Percentiles rank a stretch among this genome's conserved stretches.
These are phyloP conservation scores for Umbelopsis sp. DNA, from an alignment of 192 early-diverging fungal species.

Conservation along the genomic window DNA sequence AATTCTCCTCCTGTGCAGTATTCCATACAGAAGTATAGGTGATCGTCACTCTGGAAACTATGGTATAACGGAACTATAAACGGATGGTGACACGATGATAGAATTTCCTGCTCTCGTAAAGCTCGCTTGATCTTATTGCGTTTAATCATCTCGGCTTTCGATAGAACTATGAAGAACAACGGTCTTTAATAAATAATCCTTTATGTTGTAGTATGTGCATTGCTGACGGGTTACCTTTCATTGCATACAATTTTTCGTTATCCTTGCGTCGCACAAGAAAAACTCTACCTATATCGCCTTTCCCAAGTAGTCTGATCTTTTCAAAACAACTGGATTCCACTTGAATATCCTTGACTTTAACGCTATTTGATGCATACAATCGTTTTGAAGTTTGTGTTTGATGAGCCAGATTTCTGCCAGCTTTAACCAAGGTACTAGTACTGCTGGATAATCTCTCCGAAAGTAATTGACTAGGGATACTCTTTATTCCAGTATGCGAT, in stretches of 20 bases:
- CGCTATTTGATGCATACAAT: constrained; percentile 80
- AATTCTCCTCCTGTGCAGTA: constrained; percentile 91
- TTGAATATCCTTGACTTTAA: constrained; percentile 77
- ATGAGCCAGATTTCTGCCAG: neutral
- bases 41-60: constrained; percentile 83
- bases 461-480: neutral
- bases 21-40: constrained; percentile 90
- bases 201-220: neutral
- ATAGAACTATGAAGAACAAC: constrained; percentile 55
- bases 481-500: constrained; percentile 2
- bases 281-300: constrained; percentile 33
- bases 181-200: neutral
- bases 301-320: constrained; percentile 32
- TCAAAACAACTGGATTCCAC: constrained; percentile 46
- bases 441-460: constrained; percentile 13
- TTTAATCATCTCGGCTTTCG: constrained; percentile 96
- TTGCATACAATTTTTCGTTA: constrained; percentile 29
- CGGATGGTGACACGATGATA: constrained; percentile 85
- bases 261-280: constrained; percentile 33
- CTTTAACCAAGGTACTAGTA: neutral
- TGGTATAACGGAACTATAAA: constrained; percentile 93
- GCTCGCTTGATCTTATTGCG: constrained; percentile 97
- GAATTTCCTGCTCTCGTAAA: constrained; percentile 94
- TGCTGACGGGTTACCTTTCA: constrained; percentile 27
- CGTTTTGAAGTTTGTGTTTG: constrained; percentile 29